A percentile compares a stretch with the other conserved stretches of the same genome.
phyloP scores from a whole-genome alignment of 2,329 filamentous ascomycete species.

The Acephala macrosclerotiorum region DNA sequence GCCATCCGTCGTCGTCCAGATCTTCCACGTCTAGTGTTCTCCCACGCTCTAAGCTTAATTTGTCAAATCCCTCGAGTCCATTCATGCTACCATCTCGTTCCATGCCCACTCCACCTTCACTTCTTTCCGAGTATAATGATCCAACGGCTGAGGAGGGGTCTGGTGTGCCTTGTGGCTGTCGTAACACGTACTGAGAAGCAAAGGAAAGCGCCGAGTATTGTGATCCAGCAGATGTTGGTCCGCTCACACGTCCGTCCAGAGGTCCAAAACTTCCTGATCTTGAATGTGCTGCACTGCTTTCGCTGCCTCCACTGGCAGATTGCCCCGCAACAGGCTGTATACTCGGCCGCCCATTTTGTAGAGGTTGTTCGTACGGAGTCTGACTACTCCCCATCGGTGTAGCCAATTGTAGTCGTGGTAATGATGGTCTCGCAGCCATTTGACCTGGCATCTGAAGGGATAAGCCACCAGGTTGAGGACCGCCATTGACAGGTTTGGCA shows the following conservation, averaged over 20 bases:
- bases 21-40: slow-evolving; percentile 90
- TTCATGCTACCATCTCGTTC: slow-evolving; percentile 84
- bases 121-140: slow-evolving; percentile 82
- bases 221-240: slow-evolving; percentile 86
- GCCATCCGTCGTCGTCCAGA: slow-evolving; percentile 93
- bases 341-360: slow-evolving; percentile 44
- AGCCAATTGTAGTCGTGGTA: slow-evolving; percentile 83
- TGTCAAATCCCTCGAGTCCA: slow-evolving; percentile 78
- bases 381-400: slow-evolving; percentile 86
- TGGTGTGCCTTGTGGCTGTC: slow-evolving; percentile 72
- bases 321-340: slow-evolving; percentile 58
- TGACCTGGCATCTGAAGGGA: slow-evolving; percentile 43
- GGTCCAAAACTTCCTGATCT: slow-evolving; percentile 84
- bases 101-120: slow-evolving; percentile 78
- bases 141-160: slow-evolving; percentile 91
- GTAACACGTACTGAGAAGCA: slow-evolving; percentile 74
- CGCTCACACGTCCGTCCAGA: slow-evolving; percentile 77
- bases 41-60: slow-evolving; percentile 82
- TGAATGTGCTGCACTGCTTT: slow-evolving; percentile 80
- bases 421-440: slow-evolving; percentile 56
- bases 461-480: slow-evolving; percentile 31
- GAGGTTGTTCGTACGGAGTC: slow-evolving; percentile 71
- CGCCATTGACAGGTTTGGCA: slow-evolving; percentile 71
- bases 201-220: slow-evolving; percentile 86
- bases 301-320: slow-evolving; percentile 79